Base-by-base conservation (phyloP, 805 yeast genomes). In the Priceomyces medius region DNA sequence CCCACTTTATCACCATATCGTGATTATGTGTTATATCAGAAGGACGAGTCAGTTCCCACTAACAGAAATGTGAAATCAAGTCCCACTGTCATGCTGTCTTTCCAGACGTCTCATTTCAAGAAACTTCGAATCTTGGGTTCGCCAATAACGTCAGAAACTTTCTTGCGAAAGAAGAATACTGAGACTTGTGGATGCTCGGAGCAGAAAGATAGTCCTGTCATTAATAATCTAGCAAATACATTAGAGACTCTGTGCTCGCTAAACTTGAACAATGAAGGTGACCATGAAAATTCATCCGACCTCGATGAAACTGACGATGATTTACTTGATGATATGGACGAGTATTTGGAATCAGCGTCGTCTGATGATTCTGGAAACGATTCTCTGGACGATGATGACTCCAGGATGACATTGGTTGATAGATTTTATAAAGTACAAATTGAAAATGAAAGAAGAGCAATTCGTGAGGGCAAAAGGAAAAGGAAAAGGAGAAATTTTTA, bases 111-210 rank as follows among this genome's bases (percentile, higher is more conserved):
- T 9, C 73, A 64, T 46, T 70, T 62, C 50, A 71, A 71, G 43
- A 71, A 71, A 42, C 56, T 71, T 19, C 58, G 76, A 19, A 71
- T 71, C 37, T 65, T 60, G 41, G 72, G 71, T 1, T 52, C 60
- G 3, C 68, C 70, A 14, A 59, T 63, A 26, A 59, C 65, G 0
- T 43, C 58, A 8, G 53, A 44, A 17, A 49, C 52, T 8, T 48
- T 35, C 27, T 18, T 23, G 16, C 35, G 37, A 12, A 24, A 21
- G 46, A 45, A 45, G 20, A 32, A 29, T 12, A 34, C 13, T 5
- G 42, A 41, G 5, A 14, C 17, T 2, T 33, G 38, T 34, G 42
- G 20, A 20, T 40, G 38, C 7, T 61, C 53, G n/a, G 40, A 47
- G 4, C 62, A 56, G 13, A 53, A 47, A 2, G 48, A 46, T 26